These are phyloP conservation scores for Yamadazyma friedrichii DNA, from an alignment of 1,139 yeast species.

Conservation along the genomic window DNA sequence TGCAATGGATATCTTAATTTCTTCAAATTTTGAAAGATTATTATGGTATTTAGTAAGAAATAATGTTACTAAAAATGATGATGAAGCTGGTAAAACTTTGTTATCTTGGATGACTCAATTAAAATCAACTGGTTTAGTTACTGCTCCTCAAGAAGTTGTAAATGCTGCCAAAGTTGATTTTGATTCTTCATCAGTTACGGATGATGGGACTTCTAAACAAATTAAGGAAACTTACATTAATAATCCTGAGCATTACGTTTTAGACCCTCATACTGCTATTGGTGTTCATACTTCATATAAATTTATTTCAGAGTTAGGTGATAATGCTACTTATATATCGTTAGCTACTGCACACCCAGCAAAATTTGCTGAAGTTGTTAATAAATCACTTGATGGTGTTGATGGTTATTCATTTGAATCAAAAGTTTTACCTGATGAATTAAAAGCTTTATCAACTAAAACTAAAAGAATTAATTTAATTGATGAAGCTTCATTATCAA, in stretches of 20 bases:
- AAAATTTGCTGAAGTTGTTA: constrained; percentile 94
- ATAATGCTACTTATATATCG: constrained; percentile 59
- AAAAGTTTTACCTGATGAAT: constrained; percentile 86
- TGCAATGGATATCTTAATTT: constrained; percentile 96
- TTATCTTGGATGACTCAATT: constrained; percentile 77
- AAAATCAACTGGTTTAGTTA: constrained; percentile 72
- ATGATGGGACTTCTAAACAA: constrained; percentile 72
- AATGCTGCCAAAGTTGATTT: constrained; percentile 67
- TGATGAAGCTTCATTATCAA: constrained; percentile 68
- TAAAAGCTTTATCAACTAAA: constrained; percentile 66
- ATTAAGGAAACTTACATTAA: constrained; percentile 66
- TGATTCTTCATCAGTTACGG: constrained; percentile 76
- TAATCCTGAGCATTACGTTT: constrained; percentile 68
- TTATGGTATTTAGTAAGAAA: constrained; percentile 91
- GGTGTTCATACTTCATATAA: constrained; percentile 80
- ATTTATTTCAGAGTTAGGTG: constrained; percentile 49
- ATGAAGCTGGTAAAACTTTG: constrained; percentile 73
- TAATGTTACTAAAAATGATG: constrained; percentile 53
- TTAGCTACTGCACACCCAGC: constrained; percentile 98
- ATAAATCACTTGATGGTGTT: constrained; percentile 64
- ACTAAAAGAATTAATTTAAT: constrained; percentile 77
- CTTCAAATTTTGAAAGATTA: constrained; percentile 93
- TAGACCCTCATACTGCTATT: constrained; percentile 96
- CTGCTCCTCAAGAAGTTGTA: constrained; percentile 65
- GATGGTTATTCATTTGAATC: constrained; percentile 80